A percentile compares a stretch with the other conserved stretches of the same genome.
phyloP scores from a whole-genome alignment of 352 stramenopile species.

The Salisapilia sapeloensis region DNA sequence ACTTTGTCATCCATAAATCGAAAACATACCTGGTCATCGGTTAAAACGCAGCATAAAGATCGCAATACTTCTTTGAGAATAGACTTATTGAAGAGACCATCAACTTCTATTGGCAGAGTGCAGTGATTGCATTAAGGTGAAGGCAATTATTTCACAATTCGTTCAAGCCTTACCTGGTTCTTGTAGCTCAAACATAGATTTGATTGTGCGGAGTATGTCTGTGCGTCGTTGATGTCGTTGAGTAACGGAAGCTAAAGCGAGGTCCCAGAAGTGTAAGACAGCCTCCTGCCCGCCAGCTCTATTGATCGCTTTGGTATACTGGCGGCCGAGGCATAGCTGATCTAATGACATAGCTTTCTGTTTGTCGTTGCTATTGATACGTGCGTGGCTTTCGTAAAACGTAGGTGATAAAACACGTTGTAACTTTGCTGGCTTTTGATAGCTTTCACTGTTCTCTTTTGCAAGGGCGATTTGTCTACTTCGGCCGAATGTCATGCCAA shows the following conservation, averaged over 20 bases:
- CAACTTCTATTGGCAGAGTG: not conserved
- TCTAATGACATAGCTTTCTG: too few relatives aligned
- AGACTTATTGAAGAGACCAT: constrained; percentile 1
- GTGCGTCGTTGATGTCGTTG: constrained; percentile 24
- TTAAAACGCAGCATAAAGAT: constrained; percentile 29
- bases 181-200: constrained; percentile 39
- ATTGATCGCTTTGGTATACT: constrained; percentile 25
- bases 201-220: constrained; percentile 24
- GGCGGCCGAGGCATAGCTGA: constrained; percentile 8
- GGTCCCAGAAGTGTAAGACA: constrained; percentile 13
- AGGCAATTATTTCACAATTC: too few relatives aligned
- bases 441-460: too few relatives aligned
- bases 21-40: constrained; percentile 26
- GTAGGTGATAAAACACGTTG: too few relatives aligned
- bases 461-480: too few relatives aligned
- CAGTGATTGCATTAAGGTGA: not conserved
- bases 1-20: not conserved
- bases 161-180: too few relatives aligned
- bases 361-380: too few relatives aligned
- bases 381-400: too few relatives aligned
- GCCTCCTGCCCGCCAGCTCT: constrained; percentile 12
- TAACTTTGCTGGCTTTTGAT: too few relatives aligned
- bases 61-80: constrained; percentile 33
- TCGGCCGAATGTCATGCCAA: too few relatives aligned
- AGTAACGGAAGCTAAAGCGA: constrained; percentile 15